Evolutionary conservation across 352 stramenopile species (phyloP).

Genomic region (Phytophthora foliorum): DNA sequence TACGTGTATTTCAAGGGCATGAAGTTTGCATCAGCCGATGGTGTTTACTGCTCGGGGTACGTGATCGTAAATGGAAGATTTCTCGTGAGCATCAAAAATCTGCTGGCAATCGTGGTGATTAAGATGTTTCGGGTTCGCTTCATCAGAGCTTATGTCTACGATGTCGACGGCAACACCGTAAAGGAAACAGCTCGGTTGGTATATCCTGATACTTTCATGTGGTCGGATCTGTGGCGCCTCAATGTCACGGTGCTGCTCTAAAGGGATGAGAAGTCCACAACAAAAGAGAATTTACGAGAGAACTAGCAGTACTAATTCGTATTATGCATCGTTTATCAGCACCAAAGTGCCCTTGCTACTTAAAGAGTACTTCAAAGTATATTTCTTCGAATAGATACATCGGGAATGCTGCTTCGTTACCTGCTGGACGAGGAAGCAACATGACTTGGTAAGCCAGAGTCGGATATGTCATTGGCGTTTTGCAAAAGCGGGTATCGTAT

Average conservation of each 20-base stretch:
- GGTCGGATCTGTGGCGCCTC: constrained; percentile 34
- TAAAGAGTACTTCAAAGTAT: not conserved
- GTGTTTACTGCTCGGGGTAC: constrained; percentile 47
- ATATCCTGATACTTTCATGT: constrained; percentile 41
- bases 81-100: constrained; percentile 40
- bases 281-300: not conserved
- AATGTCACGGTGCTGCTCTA: constrained; percentile 32
- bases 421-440: too few relatives aligned
- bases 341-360: not conserved
- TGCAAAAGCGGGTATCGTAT: too few relatives aligned
- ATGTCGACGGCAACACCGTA: constrained; percentile 45
- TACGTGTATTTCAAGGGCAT: constrained; percentile 50
- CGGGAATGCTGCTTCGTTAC: too few relatives aligned
- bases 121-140: constrained; percentile 34
- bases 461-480: not conserved
- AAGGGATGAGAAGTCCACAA: not conserved
- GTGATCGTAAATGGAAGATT: constrained; percentile 51
- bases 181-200: constrained; percentile 42
- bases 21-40: constrained; percentile 48
- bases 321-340: not conserved
- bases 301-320: not conserved
- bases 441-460: too few relatives aligned
- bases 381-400: not conserved
- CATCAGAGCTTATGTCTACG: constrained; percentile 38
- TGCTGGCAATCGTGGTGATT: constrained; percentile 41